A percentile compares a stretch with the other conserved stretches of the same genome.
Evolutionary conservation across 2,329 filamentous ascomycete species (phyloP).

Genomic region (Claviceps spartinae): DNA sequence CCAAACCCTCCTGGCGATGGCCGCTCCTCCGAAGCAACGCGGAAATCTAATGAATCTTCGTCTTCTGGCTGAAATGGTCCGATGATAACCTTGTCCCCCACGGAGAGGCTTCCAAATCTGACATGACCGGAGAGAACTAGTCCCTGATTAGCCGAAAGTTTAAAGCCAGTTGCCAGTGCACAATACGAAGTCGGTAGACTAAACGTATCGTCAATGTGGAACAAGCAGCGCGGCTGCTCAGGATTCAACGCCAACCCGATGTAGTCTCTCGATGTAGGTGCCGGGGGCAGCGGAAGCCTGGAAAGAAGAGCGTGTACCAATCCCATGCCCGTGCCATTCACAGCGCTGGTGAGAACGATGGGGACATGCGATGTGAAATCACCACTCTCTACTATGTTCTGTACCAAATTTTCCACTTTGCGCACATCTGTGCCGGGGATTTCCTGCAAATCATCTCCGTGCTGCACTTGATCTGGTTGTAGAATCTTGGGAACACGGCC

Average conservation of each 20-base stretch:
- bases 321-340: conserved; percentile 71
- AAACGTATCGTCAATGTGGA: conserved; percentile 87
- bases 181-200: conserved; percentile 51
- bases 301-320: conserved; percentile 71
- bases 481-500: conserved; percentile 65
- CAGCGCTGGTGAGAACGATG: conserved; percentile 75
- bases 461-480: conserved; percentile 35
- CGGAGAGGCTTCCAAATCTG: conserved; percentile 60
- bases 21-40: conserved; percentile 28
- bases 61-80: conserved; percentile 60
- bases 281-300: conserved; percentile 54
- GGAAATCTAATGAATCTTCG: conserved; percentile 24
- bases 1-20: conserved; percentile 34
- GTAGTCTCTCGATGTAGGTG: conserved; percentile 39
- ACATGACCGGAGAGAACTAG: conserved; percentile 77
- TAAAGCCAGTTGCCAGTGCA: conserved; percentile 9
- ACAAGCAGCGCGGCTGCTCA: conserved; percentile 51
- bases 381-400: conserved; percentile 30
- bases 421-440: conserved; percentile 42
- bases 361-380: conserved; percentile 49
- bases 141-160: conserved; percentile 30
- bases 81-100: conserved; percentile 65
- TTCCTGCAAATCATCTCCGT: conserved; percentile 40
- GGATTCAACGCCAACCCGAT: conserved; percentile 42
- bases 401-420: conserved; percentile 44